Conservation (phyloP, 2,329 filamentous ascomycete species). For the Colletotrichum falcatum region DNA sequence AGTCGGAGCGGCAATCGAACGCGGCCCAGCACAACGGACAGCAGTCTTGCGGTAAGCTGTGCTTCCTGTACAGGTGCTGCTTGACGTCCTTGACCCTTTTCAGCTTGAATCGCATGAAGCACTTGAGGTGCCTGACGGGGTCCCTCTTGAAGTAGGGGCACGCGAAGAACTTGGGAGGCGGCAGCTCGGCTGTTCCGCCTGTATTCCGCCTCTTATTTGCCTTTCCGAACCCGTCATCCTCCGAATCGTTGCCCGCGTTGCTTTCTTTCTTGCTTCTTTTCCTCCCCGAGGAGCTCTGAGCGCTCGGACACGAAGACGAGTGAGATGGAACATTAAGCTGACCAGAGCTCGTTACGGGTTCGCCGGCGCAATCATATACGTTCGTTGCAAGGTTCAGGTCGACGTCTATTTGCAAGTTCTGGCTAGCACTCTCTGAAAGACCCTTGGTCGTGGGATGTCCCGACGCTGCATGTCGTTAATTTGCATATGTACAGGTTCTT, state of each 20-base stretch:
- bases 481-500: too few species aligned
- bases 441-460: not conserved
- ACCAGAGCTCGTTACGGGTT: not conserved
- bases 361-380: not conserved
- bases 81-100: slow-evolving; percentile 47
- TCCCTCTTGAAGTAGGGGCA: slow-evolving; percentile 49
- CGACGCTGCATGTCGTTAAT: not conserved
- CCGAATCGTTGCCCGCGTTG: not conserved
- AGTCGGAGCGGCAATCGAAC: not conserved
- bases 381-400: not conserved
- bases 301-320: not conserved
- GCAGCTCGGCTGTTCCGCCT: not conserved
- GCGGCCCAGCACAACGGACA: slow-evolving; percentile 8
- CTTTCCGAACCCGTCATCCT: not conserved
- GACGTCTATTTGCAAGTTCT: not conserved
- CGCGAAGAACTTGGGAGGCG: slow-evolving; percentile 29
- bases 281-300: not conserved
- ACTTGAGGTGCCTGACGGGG: slow-evolving; percentile 44
- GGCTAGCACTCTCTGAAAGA: not conserved
- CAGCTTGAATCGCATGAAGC: slow-evolving; percentile 45
- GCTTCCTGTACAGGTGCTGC: slow-evolving; percentile 46
- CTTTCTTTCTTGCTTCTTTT: not conserved
- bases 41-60: not conserved
- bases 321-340: not conserved
- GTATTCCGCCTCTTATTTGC: not conserved